These are phyloP conservation scores for Kurtzmaniella quercitrusa DNA, from an alignment of 1,139 yeast species.

Conservation along the genomic window DNA sequence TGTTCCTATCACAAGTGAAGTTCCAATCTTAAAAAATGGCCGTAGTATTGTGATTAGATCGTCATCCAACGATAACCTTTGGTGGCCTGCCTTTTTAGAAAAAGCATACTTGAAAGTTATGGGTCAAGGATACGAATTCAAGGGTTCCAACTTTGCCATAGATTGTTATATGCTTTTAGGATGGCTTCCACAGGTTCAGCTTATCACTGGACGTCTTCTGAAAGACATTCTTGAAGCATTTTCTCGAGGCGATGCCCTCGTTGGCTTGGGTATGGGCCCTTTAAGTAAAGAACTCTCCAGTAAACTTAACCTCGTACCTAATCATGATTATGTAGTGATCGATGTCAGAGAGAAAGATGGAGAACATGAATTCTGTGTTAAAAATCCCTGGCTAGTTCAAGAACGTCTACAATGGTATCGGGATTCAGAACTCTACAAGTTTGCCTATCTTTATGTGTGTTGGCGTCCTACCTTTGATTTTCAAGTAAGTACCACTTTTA, in stretches of 20 bases:
- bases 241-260: conserved; percentile 34
- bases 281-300: conserved; percentile 34
- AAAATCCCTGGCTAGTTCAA: conserved; percentile 51
- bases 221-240: conserved; percentile 19
- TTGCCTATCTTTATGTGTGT: conserved; percentile 59
- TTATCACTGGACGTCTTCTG: conserved; percentile 23
- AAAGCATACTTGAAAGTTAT: conserved; percentile 66
- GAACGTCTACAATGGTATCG: conserved; percentile 9
- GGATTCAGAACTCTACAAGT: conserved; percentile 37
- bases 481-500: conserved; percentile 29
- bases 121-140: conserved; percentile 58
- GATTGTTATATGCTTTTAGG: conserved; percentile 67
- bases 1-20: conserved; percentile 45
- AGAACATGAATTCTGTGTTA: conserved; percentile 26
- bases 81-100: conserved; percentile 75
- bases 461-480: conserved; percentile 52
- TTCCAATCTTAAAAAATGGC: conserved; percentile 26
- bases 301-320: conserved; percentile 41
- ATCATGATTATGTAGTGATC: conserved; percentile 67
- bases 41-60: conserved; percentile 37
- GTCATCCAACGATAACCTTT: conserved; percentile 28
- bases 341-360: conserved; percentile 23
- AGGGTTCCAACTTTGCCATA: conserved; percentile 77
- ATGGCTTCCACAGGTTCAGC: conserved; percentile 67
- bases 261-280: conserved; percentile 70